Evolutionary conservation across 805 yeast species (phyloP).

Genomic region (Schwanniomyces sp.): DNA sequence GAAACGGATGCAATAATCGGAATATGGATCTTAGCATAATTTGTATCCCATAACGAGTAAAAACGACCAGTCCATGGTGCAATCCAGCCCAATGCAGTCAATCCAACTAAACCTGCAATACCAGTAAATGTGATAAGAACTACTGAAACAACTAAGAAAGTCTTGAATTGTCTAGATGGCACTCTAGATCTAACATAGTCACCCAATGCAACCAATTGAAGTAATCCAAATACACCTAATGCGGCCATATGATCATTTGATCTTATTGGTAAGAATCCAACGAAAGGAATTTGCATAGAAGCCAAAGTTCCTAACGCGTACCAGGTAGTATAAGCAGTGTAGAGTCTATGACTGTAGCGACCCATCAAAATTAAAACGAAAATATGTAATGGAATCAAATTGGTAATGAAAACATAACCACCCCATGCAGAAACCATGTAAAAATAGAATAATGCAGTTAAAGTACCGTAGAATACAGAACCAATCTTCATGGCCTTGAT

Average conservation of each 20-base stretch:
- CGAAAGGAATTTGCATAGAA: conserved; percentile 99
- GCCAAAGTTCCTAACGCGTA: conserved; percentile 96
- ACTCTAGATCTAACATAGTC: conserved; percentile 75
- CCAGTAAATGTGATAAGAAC: conserved; percentile 60
- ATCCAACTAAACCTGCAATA: conserved; percentile 65
- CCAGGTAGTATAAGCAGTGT: conserved; percentile 95
- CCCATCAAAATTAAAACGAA: conserved; percentile 93
- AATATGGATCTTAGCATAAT: conserved; percentile 95
- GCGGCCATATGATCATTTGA: conserved; percentile 99
- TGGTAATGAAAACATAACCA: conserved; percentile 98
- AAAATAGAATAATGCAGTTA: conserved; percentile 87
- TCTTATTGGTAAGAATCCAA: conserved; percentile 94
- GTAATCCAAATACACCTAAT: conserved; percentile 91
- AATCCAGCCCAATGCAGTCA: conserved; percentile 88
- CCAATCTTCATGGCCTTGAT: conserved; percentile 91
- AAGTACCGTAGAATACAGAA: conserved; percentile 77
- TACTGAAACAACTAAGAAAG: conserved; percentile 62
- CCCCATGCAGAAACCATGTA: conserved; percentile 99
- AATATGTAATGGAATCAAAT: conserved; percentile 93
- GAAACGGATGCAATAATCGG: conserved; percentile 98
- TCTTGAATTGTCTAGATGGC: conserved; percentile 69
- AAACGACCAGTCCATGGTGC: conserved; percentile 99
- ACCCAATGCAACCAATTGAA: conserved; percentile 88
- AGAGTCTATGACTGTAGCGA: conserved; percentile 77
- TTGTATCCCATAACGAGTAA: conserved; percentile 97